Evolutionary conservation across 2,329 filamentous ascomycete species (phyloP), one percentile per base, ranked within the genome.

Genomic region (Huntiella moniliformis): DNA sequence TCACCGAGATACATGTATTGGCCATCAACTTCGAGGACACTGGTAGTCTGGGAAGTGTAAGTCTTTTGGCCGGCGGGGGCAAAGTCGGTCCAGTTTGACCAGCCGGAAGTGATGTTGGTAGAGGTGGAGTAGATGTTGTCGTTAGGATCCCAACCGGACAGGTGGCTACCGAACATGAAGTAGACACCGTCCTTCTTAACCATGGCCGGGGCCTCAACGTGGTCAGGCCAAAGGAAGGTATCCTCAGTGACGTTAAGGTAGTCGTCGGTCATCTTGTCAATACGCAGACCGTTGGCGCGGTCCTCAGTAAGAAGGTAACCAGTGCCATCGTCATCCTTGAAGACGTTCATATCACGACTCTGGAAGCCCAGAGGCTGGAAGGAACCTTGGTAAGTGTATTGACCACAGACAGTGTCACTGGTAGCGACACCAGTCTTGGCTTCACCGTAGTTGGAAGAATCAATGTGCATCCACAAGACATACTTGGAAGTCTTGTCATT

Each of bases 401-500:
- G 60, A 2, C 78, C 77, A 52, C 77, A 80, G 0, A 80, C 71
- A 0, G 61, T 64, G 50, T 67, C 62, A 0, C 70, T 67, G 0
- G 68, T 75, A 0, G 77, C 78, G 4, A 82, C 73, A 0, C 76
- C 78, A 1, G 76, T 73, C 46, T 70, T 73, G 0, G 77, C 78
- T 33, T 79, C 76, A 1, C 64, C 66, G 52, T 82, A 82, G 54
- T 66, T 66, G 28, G 62, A 63, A 46, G 62, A 67, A 54, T 82
- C 77, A 42, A 80, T 78, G 54, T 82, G 77, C 63, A 81, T 66
- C 63, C 73, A 81, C 57, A 82, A 60, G n/a, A 82, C 76, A 57
- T 77, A 82, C 51, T 75, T 73, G 4, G 57, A 53, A 0, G 76
- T 80, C n/a, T 61, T 60, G 11, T 74, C 70, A 52, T 82, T 82